These are phyloP conservation scores for Panicum miliaceum DNA, from an alignment of 176 grass and related monocot species.

Conservation along the genomic window DNA sequence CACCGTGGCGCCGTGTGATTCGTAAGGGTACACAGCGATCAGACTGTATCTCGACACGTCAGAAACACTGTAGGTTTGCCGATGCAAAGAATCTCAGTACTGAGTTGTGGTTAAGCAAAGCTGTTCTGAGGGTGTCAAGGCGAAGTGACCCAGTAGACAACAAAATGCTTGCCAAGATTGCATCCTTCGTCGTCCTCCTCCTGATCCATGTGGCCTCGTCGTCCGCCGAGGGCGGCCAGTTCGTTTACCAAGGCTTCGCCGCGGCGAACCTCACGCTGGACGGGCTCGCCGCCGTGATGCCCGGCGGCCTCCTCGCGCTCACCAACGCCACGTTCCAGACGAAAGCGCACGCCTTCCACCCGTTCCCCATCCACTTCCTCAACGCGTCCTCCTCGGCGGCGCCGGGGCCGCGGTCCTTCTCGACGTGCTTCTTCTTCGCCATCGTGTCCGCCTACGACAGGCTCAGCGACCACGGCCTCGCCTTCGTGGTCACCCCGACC, in stretches of 20 bases:
- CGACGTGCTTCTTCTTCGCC: slow-evolving; percentile 32
- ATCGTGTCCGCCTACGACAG: background rate
- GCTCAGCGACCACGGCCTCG: slow-evolving; percentile 11
- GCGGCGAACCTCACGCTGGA: slow-evolving; percentile 20
- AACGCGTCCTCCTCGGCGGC: background rate
- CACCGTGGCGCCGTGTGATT: too few relatives aligned
- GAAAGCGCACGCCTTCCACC: slow-evolving; percentile 43
- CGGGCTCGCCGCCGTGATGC: slow-evolving; percentile 17
- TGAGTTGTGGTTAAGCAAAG: background rate
- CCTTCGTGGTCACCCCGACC: slow-evolving; percentile 34
- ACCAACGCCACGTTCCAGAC: slow-evolving; percentile 31
- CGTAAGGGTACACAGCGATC: too few relatives aligned
- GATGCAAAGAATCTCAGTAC: background rate
- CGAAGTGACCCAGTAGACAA: background rate
- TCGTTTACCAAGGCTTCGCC: slow-evolving; percentile 32
- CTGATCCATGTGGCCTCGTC: background rate
- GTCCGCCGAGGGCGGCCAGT: background rate
- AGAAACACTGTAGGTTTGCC: background rate
- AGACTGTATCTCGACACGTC: background rate
- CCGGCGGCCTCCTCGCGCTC: slow-evolving; percentile 33
- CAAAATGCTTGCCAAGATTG: background rate
- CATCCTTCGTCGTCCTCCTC: background rate
- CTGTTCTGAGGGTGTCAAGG: background rate
- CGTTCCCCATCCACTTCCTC: slow-evolving; percentile 5
- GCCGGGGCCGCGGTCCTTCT: background rate